These are phyloP conservation scores for Penicillium expansum DNA, from an alignment of 2,329 filamentous ascomycete genomes.

Conservation along the genomic window DNA sequence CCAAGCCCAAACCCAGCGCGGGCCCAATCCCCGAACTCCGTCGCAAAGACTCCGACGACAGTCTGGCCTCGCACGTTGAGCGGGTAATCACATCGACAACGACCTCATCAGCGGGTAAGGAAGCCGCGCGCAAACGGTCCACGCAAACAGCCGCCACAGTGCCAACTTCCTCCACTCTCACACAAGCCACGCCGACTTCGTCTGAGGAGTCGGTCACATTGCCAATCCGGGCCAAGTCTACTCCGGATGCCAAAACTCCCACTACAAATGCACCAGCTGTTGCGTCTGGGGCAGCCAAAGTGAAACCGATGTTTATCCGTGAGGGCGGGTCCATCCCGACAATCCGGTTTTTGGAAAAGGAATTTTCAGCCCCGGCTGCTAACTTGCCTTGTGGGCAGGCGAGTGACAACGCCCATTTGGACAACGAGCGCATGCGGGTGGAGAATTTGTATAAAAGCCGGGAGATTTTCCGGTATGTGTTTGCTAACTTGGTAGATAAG, in stretches of 20 bases:
- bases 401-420: slow-evolving; percentile 88
- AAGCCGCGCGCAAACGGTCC: slow-evolving; percentile 29
- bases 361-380: slow-evolving; percentile 85
- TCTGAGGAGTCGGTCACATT: slow-evolving; percentile 11
- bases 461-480: slow-evolving; percentile 86
- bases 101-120: slow-evolving; percentile 32
- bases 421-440: slow-evolving; percentile 88
- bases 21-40: slow-evolving; percentile 24
- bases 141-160: slow-evolving; percentile 25
- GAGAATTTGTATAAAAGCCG: slow-evolving; percentile 86
- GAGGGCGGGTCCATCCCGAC: slow-evolving; percentile 95
- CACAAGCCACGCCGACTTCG: slow-evolving; percentile 23
- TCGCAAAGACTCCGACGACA: slow-evolving; percentile 39
- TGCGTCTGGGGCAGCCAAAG: background rate
- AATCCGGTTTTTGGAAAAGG: slow-evolving; percentile 91
- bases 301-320: slow-evolving; percentile 77
- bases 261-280: background rate
- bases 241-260: background rate
- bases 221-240: slow-evolving; percentile 12
- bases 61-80: slow-evolving; percentile 41
- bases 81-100: slow-evolving; percentile 41
- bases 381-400: slow-evolving; percentile 93
- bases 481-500: slow-evolving; percentile 59
- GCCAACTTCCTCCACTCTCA: slow-evolving; percentile 43
- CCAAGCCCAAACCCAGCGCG: slow-evolving; percentile 10